phyloP scores from a whole-genome alignment of 2,329 filamentous ascomycete genomes.

The Penicillium oxalicum region DNA sequence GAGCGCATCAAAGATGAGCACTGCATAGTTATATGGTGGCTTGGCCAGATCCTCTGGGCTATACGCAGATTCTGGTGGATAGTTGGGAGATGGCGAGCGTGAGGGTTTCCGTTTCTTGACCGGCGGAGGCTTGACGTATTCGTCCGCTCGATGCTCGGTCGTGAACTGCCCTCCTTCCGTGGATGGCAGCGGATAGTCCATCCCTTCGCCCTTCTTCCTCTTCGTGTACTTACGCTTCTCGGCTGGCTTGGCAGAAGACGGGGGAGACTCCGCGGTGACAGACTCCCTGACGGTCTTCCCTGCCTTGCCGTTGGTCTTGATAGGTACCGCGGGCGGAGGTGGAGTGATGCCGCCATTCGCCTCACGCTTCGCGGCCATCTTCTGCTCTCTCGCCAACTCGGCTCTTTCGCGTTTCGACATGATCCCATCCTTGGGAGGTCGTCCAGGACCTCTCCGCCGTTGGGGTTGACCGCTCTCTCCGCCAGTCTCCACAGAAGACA shows the following conservation, averaged over 20 bases:
- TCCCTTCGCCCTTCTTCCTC: constrained; percentile 41
- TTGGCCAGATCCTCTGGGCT: constrained; percentile 59
- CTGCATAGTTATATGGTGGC: constrained; percentile 57
- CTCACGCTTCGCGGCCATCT: constrained; percentile 44
- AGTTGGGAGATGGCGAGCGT: constrained; percentile 57
- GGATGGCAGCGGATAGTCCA: constrained; percentile 40
- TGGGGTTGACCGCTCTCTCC: constrained; percentile 37
- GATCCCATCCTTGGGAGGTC: constrained; percentile 61
- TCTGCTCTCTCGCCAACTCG: constrained; percentile 49
- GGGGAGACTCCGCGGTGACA: constrained; percentile 30
- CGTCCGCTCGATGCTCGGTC: constrained; percentile 35
- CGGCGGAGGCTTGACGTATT: constrained; percentile 39
- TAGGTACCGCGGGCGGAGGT: constrained; percentile 22
- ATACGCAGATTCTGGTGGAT: constrained; percentile 53
- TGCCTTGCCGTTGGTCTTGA: constrained; percentile 24
- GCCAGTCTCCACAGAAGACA: constrained; percentile 29
- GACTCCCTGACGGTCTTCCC: constrained; percentile 31
- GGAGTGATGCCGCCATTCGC: constrained; percentile 44
- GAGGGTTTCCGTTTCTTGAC: constrained; percentile 50
- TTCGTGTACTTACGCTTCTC: constrained; percentile 47
- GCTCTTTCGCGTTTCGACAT: constrained; percentile 60
- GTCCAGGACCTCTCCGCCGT: constrained; percentile 50
- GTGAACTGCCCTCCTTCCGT: constrained; percentile 36
- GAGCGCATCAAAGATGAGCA: constrained; percentile 59
- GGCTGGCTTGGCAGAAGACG: constrained; percentile 29